Base-by-base conservation (phyloP, 1,139 yeast genomes). In the Citeromyces hawaiiensis region DNA sequence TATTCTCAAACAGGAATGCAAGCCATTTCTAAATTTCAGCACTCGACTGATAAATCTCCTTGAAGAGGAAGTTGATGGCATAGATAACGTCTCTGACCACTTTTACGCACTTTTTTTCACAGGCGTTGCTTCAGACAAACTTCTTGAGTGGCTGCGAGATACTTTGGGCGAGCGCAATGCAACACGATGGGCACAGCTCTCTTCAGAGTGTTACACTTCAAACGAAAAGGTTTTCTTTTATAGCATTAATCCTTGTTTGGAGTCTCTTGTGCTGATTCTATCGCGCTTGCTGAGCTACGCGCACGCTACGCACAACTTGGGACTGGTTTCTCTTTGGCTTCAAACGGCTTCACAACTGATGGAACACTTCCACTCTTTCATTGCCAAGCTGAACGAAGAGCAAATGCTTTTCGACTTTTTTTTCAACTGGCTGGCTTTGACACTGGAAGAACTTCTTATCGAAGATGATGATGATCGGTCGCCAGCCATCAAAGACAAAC, bases 161-260 rank as follows among this genome's bases (percentile, higher is more conserved):
- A 56, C 64, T 19, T 61, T 83, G 34, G 87, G 85, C 1, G 91
- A 83, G 45, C 61, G 83, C 44, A 87, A 86, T 10, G 56, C 73
- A 36, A 76, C 73, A 46, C 65, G 72, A 47, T 71, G 88, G 71
- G 57, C 60, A 9, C 70, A 68, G 42, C 44, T 68, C 17, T 80
- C 82, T 0, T 61, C 64, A 36, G 50, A 64, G 0, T 60, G 67
- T 4, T 77, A 71, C 50, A 83, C 77, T 32, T 53, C 54, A 35
- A 54, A 67, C 1, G 56, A 76, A 40, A 66, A 69, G 43, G 51
- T 60, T 1, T 46, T 73, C 2, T 72, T 71, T 46, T 66, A 70
- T 37, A 68, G 68, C 42, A 45, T 80, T 15, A 61, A 81, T 1
- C 76, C 83, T 1, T 69, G 71, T 0, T 50, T 72, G 37, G 93